A percentile compares a stretch with the other conserved stretches of the same genome.
Evolutionary conservation across 2,329 filamentous ascomycete species (phyloP).

Genomic region (Fusarium drepaniforme): DNA sequence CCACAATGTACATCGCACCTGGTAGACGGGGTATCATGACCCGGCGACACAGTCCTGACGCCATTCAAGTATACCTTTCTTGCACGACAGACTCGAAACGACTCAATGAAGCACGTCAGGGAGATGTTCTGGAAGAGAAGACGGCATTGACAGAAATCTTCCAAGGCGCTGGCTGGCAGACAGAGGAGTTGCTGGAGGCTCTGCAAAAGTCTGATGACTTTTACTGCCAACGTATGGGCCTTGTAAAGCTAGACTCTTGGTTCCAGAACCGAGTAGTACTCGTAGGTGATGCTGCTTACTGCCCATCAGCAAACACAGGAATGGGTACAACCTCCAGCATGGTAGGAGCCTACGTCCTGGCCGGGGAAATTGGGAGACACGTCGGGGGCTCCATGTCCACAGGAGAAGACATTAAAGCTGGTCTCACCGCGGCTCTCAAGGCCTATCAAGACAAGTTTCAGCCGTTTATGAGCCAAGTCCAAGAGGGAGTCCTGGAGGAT

Average conservation of each 20-base stretch:
- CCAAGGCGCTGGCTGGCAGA: constrained; percentile 56
- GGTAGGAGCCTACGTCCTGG: constrained; percentile 66
- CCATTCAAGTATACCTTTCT: constrained; percentile 54
- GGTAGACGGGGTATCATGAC: constrained; percentile 54
- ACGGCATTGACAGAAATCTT: constrained; percentile 53
- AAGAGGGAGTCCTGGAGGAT: constrained; percentile 2
- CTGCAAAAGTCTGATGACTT: constrained; percentile 59
- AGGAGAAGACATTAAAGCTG: neutral
- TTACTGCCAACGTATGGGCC: constrained; percentile 58
- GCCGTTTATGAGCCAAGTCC: constrained; percentile 17
- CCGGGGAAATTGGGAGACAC: constrained; percentile 58
- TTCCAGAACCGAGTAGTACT: constrained; percentile 60
- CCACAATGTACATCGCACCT: constrained; percentile 52
- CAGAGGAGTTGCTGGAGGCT: constrained; percentile 54
- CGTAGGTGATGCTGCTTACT: constrained; percentile 67
- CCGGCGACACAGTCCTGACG: constrained; percentile 52
- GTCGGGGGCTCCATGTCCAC: neutral
- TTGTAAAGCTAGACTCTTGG: constrained; percentile 60
- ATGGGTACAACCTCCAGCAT: constrained; percentile 64
- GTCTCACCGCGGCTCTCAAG: neutral
- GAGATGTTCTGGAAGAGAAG: constrained; percentile 55
- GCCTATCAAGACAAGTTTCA: constrained; percentile 12
- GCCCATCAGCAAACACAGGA: constrained; percentile 61
- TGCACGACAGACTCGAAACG: constrained; percentile 41
- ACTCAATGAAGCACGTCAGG: constrained; percentile 45